A percentile compares a stretch with the other conserved stretches of the same genome.
Evolutionary conservation across 768 basidiomycete genomes (phyloP).

Genomic region (Macrolepiota fuliginosa): DNA sequence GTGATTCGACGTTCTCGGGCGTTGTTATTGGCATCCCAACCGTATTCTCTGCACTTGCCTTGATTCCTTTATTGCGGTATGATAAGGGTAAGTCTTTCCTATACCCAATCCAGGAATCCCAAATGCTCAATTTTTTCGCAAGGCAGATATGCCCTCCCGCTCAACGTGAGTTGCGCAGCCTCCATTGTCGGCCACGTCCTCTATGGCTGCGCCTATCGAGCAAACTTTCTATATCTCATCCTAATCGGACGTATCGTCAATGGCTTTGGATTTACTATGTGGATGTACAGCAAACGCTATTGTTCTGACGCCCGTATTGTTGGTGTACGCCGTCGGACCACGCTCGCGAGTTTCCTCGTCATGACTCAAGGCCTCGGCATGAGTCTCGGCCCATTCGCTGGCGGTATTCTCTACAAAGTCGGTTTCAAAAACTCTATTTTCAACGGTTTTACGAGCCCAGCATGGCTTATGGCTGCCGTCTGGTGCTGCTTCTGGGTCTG

Average conservation of each 20-base stretch:
- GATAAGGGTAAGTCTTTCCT: constrained; percentile 45
- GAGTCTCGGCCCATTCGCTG: constrained; percentile 60
- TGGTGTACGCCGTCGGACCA: constrained; percentile 59
- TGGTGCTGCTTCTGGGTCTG: constrained; percentile 52
- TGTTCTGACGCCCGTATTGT: constrained; percentile 68
- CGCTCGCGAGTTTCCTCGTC: constrained; percentile 61
- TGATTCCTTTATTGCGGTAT: constrained; percentile 51
- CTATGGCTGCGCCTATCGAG: constrained; percentile 60
- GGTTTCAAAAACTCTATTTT: constrained; percentile 54
- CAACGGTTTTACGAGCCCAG: constrained; percentile 66
- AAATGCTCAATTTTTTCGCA: not conserved
- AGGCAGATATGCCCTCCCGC: constrained; percentile 57
- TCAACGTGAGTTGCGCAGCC: constrained; percentile 51
- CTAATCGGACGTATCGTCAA: constrained; percentile 64
- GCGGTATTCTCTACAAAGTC: constrained; percentile 58
- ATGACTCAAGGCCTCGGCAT: constrained; percentile 61
- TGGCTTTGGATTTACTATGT: constrained; percentile 57
- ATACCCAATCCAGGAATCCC: not conserved
- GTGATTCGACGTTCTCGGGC: constrained; percentile 64
- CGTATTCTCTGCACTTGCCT: constrained; percentile 52
- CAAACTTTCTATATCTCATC: constrained; percentile 63
- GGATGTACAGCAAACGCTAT: constrained; percentile 68
- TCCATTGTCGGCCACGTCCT: constrained; percentile 55
- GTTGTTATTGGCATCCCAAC: constrained; percentile 67
- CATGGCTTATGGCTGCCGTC: constrained; percentile 57